Evolutionary conservation across 169 alveolate genomes (phyloP).

Genomic region (Babesia divergens): DNA sequence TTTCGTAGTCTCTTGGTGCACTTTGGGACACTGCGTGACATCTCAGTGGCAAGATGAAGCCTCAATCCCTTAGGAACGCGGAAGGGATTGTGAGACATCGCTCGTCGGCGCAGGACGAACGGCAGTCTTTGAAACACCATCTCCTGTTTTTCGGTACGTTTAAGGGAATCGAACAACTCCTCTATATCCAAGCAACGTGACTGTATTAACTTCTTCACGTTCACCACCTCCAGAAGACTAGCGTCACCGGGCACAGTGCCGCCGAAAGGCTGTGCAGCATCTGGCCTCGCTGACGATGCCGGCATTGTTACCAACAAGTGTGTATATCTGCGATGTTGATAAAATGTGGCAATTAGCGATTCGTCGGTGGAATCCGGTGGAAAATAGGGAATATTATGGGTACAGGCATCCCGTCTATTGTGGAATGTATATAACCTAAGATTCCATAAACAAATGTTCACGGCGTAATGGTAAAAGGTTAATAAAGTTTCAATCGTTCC

Average conservation of each 20-base stretch:
- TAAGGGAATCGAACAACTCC: slow-evolving; percentile 37
- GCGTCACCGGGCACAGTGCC: slow-evolving; percentile 60
- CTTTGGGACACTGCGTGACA: slow-evolving; percentile 71
- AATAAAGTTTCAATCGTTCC: neutral
- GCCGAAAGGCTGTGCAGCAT: slow-evolving; percentile 12
- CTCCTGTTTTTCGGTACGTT: slow-evolving; percentile 52
- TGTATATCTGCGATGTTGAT: neutral
- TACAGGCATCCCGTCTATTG: too few species aligned
- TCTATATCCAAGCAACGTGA: slow-evolving; percentile 52
- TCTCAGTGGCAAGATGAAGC: slow-evolving; percentile 67
- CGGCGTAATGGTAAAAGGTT: neutral
- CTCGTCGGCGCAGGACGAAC: slow-evolving; percentile 86
- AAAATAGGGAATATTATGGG: neutral
- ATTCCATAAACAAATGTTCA: neutral
- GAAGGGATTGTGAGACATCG: slow-evolving; percentile 92
- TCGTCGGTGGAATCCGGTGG: neutral
- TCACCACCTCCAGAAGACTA: slow-evolving; percentile 43
- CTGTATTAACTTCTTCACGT: slow-evolving; percentile 50
- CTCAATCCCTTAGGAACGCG: slow-evolving; percentile 86
- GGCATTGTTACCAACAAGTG: neutral
- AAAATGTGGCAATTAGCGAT: neutral
- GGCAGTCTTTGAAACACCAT: slow-evolving; percentile 86
- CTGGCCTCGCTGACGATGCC: neutral
- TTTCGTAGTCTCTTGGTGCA: slow-evolving; percentile 58
- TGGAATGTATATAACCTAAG: too few species aligned